A percentile compares a stretch with the other conserved stretches of the same genome.
Evolutionary conservation across 495 filamentous ascomycete genomes (phyloP).

Genomic region (Hypoxylon lienhwacheense): DNA sequence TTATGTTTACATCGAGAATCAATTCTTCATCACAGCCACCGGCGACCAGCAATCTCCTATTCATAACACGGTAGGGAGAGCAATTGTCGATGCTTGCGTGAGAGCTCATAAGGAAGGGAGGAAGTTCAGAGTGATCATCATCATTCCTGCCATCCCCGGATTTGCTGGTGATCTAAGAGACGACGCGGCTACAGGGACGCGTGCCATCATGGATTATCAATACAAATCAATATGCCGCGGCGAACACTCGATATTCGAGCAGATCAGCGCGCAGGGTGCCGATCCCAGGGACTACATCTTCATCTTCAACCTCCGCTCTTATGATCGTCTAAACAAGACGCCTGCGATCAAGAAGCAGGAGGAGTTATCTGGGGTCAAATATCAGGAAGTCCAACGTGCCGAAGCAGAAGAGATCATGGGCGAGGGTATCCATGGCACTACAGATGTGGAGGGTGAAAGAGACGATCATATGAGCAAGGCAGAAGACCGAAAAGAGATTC

Average conservation of each 20-base stretch:
- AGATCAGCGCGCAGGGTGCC: slow-evolving; percentile 74
- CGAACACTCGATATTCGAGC: slow-evolving; percentile 83
- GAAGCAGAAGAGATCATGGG: slow-evolving; percentile 85
- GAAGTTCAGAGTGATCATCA: slow-evolving; percentile 86
- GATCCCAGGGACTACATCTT: slow-evolving; percentile 83
- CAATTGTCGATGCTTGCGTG: slow-evolving; percentile 89
- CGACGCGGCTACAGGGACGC: slow-evolving; percentile 78
- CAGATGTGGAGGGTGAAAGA: slow-evolving; percentile 47
- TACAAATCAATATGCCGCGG: slow-evolving; percentile 94
- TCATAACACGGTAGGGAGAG: slow-evolving; percentile 79
- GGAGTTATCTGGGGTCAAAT: slow-evolving; percentile 75
- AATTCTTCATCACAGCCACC: slow-evolving; percentile 97
- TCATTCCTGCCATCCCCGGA: slow-evolving; percentile 89
- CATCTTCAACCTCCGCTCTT: slow-evolving; percentile 86
- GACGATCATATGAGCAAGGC: slow-evolving; percentile 47
- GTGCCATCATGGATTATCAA: slow-evolving; percentile 98
- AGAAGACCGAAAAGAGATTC: slow-evolving; percentile 48
- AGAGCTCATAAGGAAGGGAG: slow-evolving; percentile 78
- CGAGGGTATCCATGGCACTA: slow-evolving; percentile 64
- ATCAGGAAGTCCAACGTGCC: slow-evolving; percentile 81
- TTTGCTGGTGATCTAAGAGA: slow-evolving; percentile 90
- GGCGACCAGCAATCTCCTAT: slow-evolving; percentile 83
- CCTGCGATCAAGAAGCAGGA: slow-evolving; percentile 68
- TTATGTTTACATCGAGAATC: slow-evolving; percentile 96
- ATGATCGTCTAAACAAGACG: slow-evolving; percentile 86